Conservation (phyloP, 306 rosid genomes). For the Malus domestica region ASM211411v1 NC_041799.1:1258001-1258500, state of each 20-base stretch:
- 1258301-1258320: too few species aligned
- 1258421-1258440: neutral
- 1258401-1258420: neutral
- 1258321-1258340: neutral
- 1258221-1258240: neutral
- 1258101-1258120: neutral
- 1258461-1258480: neutral
- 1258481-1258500: constrained; percentile 20
- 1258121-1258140: neutral
- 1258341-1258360: neutral
- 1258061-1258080: too few species aligned
- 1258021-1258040: too few species aligned
- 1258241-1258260: too few species aligned
- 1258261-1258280: too few species aligned
- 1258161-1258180: neutral
- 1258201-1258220: neutral
- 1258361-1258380: neutral
- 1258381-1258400: neutral
- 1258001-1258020: too few species aligned
- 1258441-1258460: neutral
- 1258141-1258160: neutral
- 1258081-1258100: too few species aligned
- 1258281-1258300: too few species aligned
- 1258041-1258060: too few species aligned
- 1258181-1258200: neutral